Base-by-base conservation (phyloP, 306 rosid species). In the Trifolium fragiferum region DNA sequence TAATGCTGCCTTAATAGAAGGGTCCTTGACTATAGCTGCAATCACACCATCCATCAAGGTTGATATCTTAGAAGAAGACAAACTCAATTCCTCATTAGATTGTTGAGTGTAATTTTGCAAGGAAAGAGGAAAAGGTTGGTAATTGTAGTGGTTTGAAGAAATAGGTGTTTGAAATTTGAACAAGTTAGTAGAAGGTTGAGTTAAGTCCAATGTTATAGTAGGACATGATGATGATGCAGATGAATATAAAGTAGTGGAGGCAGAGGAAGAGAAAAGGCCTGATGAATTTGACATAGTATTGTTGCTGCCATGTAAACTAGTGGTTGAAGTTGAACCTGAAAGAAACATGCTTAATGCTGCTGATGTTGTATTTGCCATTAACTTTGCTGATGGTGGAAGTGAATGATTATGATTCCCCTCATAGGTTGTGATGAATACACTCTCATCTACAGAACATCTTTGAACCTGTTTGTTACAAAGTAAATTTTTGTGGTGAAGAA, bases 381-480 rank as follows among this genome's bases (percentile, higher is more conserved):
- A 41, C 23, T 67, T 71, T 1, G 86, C 86, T 11, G 80, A 33
- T 14, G 78, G 50, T 30, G 82, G 82, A 10, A 85, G 86, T 67
- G 82, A 33, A 70, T 85, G 86, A 46, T 85, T 82, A 7, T 82
- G 86, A 54, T 50, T 68, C 51, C 86, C 86, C 65, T 82, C 86
- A 35, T 84, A 84, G 8, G 68, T 81, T 61, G 82, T 78, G 7
- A 67, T 75, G 15, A 81, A 32, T 64, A 81, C 18, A 40, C 63
- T 35, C 58, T 75, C 76, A 78, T 84, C 88, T 15, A 75, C 9
- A 5, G 38, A 46, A 75, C 88, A 84, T 74, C 86, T 75, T 76
- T 84, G 88, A 18, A 81, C 82, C 88, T 84, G 40, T 35, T 35
- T 84, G 40, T 35, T 35, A 1, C 40, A 35, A 35, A 35, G 9